Percentiles rank a stretch among this genome's conserved stretches.
Conservation (phyloP, 2,329 filamentous ascomycete genomes). For the Phialocephala subalpina region DNA sequence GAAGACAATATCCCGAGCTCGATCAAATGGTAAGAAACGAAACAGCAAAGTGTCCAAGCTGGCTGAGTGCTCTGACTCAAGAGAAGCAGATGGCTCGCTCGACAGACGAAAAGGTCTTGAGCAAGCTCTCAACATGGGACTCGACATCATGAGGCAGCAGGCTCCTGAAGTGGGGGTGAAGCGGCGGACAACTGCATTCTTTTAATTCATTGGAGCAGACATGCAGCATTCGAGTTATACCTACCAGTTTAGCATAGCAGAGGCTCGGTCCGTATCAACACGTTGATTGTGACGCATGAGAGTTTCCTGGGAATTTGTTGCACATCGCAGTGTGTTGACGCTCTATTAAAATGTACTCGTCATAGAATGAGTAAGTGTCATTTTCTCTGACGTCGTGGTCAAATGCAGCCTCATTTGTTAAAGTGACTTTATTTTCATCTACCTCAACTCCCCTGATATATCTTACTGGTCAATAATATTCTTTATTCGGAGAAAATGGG, state of each 20-base stretch:
- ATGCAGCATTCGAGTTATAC: neutral
- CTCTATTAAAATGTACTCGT: too few species aligned
- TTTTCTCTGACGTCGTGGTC: too few species aligned
- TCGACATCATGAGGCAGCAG: conserved; percentile 1
- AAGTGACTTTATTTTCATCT: too few species aligned
- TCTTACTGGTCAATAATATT: too few species aligned
- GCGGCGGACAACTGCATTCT: neutral
- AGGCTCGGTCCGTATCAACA: neutral
- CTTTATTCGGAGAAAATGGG: too few species aligned
- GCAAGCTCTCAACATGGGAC: neutral
- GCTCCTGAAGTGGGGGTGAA: neutral
- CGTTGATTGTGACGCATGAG: neutral
- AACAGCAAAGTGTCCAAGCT: neutral
- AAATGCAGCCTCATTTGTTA: too few species aligned
- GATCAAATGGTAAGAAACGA: neutral
- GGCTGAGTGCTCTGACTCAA: neutral
- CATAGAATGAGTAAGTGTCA: too few species aligned
- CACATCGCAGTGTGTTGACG: too few species aligned
- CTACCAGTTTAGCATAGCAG: neutral
- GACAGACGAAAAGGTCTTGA: neutral
- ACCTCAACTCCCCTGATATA: too few species aligned
- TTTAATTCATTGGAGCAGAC: neutral
- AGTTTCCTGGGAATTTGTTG: too few species aligned
- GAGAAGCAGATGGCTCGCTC: neutral
- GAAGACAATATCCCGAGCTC: neutral